phyloP scores from a whole-genome alignment of 2,329 filamentous ascomycete species.

The Macrophomina tecta region DNA sequence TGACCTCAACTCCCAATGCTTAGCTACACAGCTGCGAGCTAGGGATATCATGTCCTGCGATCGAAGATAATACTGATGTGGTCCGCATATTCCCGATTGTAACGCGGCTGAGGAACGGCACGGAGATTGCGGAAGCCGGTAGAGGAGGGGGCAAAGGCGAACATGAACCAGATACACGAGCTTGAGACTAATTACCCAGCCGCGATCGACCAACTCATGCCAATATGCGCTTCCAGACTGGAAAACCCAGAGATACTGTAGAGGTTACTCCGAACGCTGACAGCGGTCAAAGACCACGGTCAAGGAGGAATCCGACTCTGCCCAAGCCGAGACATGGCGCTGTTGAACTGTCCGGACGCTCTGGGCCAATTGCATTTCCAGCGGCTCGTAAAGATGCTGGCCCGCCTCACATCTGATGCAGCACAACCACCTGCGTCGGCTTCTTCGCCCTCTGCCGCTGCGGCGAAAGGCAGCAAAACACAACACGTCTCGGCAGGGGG shows the following conservation, averaged over 20 bases:
- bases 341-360: conserved; percentile 32
- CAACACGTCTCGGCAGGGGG: conserved; percentile 14
- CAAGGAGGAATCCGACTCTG: conserved; percentile 38
- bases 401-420: conserved; percentile 13
- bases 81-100: conserved; percentile 83
- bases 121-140: conserved; percentile 73
- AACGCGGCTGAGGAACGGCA: conserved; percentile 64
- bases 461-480: not conserved
- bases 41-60: conserved; percentile 64
- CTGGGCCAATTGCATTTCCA: conserved; percentile 40
- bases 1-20: conserved; percentile 67
- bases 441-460: not conserved
- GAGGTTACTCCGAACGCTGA: conserved; percentile 45
- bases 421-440: not conserved
- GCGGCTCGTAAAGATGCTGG: conserved; percentile 41
- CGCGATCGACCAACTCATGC: conserved; percentile 59
- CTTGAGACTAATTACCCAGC: conserved; percentile 60
- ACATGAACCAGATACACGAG: conserved; percentile 72
- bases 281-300: conserved; percentile 32
- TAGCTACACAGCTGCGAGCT: conserved; percentile 88
- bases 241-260: conserved; percentile 42
- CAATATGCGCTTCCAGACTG: conserved; percentile 54
- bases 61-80: conserved; percentile 56
- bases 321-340: conserved; percentile 36
- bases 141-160: conserved; percentile 81